A percentile compares a stretch with the other conserved stretches of the same genome.
phyloP scores from a whole-genome alignment of 495 filamentous ascomycete species.

The Tuber umbilicatum region DNA sequence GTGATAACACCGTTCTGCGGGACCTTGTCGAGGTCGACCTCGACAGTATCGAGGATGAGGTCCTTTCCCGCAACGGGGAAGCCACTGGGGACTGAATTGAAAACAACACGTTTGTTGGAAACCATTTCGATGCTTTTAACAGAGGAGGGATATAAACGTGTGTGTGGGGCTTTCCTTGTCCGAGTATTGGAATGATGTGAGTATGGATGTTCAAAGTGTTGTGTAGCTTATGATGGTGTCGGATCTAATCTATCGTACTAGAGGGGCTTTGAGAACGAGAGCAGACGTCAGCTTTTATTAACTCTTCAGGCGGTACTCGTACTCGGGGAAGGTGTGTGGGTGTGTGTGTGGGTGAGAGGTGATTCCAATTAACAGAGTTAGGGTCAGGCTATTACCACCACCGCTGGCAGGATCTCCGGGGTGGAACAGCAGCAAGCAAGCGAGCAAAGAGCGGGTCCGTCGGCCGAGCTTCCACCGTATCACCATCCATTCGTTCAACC shows the following conservation, averaged over 20 bases:
- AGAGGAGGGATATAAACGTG: neutral
- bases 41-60: conserved; percentile 59
- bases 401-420: neutral
- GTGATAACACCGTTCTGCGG: conserved; percentile 64
- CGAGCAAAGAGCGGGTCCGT: neutral
- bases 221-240: neutral
- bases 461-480: neutral
- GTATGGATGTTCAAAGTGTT: neutral
- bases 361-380: neutral
- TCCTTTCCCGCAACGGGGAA: conserved; percentile 67
- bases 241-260: neutral
- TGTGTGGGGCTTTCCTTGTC: neutral
- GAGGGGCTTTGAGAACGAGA: neutral
- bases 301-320: neutral
- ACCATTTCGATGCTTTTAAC: conserved; percentile 41
- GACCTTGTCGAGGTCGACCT: conserved; percentile 58
- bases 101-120: conserved; percentile 75
- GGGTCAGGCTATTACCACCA: neutral
- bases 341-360: neutral
- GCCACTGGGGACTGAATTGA: conserved; percentile 62
- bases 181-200: neutral
- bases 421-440: neutral
- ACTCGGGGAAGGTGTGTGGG: too few species aligned
- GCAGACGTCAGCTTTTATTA: neutral
- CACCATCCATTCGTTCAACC: neutral